Percentiles rank a stretch among this genome's conserved stretches.
Conservation (phyloP, 345 rosid genomes). For the Geranium brycei region DNA sequence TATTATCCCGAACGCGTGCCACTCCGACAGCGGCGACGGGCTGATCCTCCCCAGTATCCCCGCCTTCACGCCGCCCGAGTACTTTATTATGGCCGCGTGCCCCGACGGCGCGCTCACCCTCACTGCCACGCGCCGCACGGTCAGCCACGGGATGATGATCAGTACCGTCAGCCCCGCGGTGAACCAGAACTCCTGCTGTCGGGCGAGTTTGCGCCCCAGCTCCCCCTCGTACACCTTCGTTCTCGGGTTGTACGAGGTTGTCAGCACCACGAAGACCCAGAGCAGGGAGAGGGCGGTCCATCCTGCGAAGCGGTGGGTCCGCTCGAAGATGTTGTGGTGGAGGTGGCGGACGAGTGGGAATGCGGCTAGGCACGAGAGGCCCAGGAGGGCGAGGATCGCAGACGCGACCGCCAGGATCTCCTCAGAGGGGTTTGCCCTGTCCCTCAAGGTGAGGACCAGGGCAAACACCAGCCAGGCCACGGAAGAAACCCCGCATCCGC, state of each 20-base stretch:
- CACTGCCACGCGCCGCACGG: conserved; percentile 54
- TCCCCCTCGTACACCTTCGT: conserved; percentile 38
- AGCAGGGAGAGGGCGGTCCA: conserved; percentile 61
- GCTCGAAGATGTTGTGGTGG: conserved; percentile 69
- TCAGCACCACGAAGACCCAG: conserved; percentile 53
- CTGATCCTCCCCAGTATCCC: conserved; percentile 83
- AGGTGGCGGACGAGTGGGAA: conserved; percentile 76
- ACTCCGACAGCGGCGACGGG: conserved; percentile 78
- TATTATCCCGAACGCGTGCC: conserved; percentile 88
- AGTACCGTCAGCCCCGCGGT: conserved; percentile 41
- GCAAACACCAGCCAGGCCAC: conserved; percentile 58
- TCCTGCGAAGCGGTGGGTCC: conserved; percentile 59
- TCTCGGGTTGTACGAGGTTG: conserved; percentile 43
- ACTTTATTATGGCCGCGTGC: conserved; percentile 64
- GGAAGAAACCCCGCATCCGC: conserved; percentile 66
- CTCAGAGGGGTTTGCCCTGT: conserved; percentile 33
- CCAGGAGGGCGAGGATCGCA: conserved; percentile 45
- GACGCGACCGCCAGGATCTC: conserved; percentile 51
- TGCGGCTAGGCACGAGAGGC: conserved; percentile 43
- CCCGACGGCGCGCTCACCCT: conserved; percentile 46
- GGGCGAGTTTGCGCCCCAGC: conserved; percentile 31
- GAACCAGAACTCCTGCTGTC: conserved; percentile 68
- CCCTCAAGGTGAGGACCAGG: conserved; percentile 44
- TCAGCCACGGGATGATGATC: conserved; percentile 60
- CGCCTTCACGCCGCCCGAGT: conserved; percentile 51